Percentiles rank a stretch among this genome's conserved stretches.
phyloP scores from a whole-genome alignment of 2,329 filamentous ascomycete species.

The Botrytis fragariae region DNA sequence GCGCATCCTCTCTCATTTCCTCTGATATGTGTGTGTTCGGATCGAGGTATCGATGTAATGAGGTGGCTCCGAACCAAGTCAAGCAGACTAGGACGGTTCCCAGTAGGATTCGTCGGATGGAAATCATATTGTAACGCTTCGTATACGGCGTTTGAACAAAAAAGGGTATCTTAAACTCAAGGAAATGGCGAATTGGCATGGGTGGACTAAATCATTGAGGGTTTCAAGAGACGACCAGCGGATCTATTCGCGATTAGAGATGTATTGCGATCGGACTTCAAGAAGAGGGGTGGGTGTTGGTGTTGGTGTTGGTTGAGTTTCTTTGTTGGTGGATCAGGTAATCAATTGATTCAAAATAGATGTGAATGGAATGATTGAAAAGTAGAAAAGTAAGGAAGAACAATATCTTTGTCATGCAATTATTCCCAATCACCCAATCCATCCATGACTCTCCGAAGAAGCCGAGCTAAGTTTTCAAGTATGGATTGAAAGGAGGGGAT shows the following conservation, averaged over 20 bases:
- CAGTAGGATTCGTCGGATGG: constrained; percentile 33
- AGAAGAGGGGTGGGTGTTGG: not conserved
- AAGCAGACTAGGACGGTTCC: constrained; percentile 46
- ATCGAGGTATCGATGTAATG: constrained; percentile 56
- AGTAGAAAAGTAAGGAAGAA: not conserved
- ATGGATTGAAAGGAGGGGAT: not conserved
- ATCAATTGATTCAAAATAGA: not conserved
- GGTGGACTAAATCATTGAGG: constrained; percentile 16
- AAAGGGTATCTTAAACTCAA: constrained; percentile 17
- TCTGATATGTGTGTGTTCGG: constrained; percentile 54
- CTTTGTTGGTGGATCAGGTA: not conserved
- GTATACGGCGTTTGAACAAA: not conserved
- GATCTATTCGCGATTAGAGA: constrained; percentile 15
- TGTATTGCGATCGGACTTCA: not conserved
- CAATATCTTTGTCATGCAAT: not conserved
- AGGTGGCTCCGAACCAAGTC: constrained; percentile 46
- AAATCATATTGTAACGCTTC: constrained; percentile 25
- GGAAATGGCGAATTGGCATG: constrained; percentile 3
- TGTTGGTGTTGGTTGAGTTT: not conserved
- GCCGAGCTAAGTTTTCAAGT: constrained; percentile 1
- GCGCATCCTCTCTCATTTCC: constrained; percentile 59
- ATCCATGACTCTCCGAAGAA: constrained; percentile 11
- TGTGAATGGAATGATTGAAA: not conserved
- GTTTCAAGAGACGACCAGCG: constrained; percentile 7
- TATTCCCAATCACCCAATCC: not conserved